Conservation (phyloP, 1,139 yeast species). For the Nakaseomyces sp. region DNA sequence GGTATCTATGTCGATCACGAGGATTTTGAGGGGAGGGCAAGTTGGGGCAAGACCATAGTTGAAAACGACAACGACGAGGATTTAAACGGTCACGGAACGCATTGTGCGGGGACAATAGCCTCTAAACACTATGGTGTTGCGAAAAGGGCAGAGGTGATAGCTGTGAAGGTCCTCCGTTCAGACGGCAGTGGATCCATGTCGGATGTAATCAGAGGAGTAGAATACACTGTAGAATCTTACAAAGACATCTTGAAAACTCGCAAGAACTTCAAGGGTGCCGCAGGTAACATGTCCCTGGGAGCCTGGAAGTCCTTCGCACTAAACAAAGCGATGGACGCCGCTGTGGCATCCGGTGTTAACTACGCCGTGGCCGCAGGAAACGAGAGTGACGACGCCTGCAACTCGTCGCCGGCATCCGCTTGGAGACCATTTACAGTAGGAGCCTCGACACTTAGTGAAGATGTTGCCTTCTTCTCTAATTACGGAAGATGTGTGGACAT, state of each 20-base stretch:
- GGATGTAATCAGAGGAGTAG: conserved; percentile 76
- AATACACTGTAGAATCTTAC: conserved; percentile 46
- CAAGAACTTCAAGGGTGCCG: conserved; percentile 68
- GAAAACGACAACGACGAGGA: conserved; percentile 72
- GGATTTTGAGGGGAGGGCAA: conserved; percentile 87
- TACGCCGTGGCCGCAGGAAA: conserved; percentile 89
- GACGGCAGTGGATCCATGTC: conserved; percentile 77
- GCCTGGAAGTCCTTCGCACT: conserved; percentile 79
- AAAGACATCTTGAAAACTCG: conserved; percentile 34
- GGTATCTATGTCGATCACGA: conserved; percentile 77
- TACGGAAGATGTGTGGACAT: conserved; percentile 80
- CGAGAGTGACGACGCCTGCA: conserved; percentile 77
- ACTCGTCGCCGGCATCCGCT: conserved; percentile 75
- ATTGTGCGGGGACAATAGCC: conserved; percentile 81
- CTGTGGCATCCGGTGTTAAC: conserved; percentile 70
- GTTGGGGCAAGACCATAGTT: conserved; percentile 91
- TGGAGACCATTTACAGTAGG: conserved; percentile 72
- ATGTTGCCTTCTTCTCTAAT: conserved; percentile 73
- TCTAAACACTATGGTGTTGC: conserved; percentile 76
- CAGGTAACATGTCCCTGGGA: conserved; percentile 86
- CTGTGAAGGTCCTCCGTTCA: conserved; percentile 68
- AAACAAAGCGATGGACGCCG: conserved; percentile 77
- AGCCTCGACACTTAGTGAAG: conserved; percentile 67
- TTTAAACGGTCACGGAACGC: conserved; percentile 89
- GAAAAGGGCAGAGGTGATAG: conserved; percentile 64